Evolutionary conservation across 2,329 filamentous ascomycete genomes (phyloP).

Genomic region (Verruconis gallopava): DNA sequence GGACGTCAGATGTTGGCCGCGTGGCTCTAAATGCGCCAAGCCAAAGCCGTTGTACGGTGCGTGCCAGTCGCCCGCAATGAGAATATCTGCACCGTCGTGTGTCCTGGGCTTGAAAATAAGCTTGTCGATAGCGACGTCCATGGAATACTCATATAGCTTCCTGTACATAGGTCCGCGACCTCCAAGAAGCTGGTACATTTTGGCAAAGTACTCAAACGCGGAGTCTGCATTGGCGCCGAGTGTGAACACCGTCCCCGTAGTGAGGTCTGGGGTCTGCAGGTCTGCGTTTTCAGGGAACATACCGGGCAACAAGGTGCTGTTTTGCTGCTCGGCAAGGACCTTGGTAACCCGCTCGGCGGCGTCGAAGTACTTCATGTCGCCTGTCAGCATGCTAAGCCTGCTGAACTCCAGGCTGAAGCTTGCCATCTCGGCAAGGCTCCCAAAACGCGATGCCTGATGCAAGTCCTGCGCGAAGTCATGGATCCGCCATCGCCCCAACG

Average conservation of each 20-base stretch:
- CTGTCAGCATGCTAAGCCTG: constrained; percentile 71
- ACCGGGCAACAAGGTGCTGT: constrained; percentile 56
- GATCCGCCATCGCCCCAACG: constrained; percentile 56
- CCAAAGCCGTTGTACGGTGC: constrained; percentile 19
- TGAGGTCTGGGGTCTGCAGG: constrained; percentile 19
- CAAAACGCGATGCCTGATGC: constrained; percentile 8
- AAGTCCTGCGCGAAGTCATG: constrained; percentile 7
- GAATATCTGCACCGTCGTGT: constrained; percentile 30
- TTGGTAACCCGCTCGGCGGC: constrained; percentile 80
- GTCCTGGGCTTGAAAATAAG: constrained; percentile 37
- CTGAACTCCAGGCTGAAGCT: constrained; percentile 83
- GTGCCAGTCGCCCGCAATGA: constrained; percentile 33
- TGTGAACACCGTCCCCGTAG: constrained; percentile 21
- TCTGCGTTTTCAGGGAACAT: constrained; percentile 62
- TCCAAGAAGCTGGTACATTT: constrained; percentile 35
- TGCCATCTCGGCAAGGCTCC: constrained; percentile 51
- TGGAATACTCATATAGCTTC: constrained; percentile 41
- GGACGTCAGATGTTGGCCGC: constrained; percentile 46
- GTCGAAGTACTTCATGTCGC: constrained; percentile 74
- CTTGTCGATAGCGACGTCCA: constrained; percentile 29
- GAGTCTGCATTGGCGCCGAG: constrained; percentile 29
- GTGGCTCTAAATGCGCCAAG: constrained; percentile 29
- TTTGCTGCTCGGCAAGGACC: constrained; percentile 63
- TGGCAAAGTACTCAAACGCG: constrained; percentile 33
- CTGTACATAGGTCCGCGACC: constrained; percentile 31